Base-by-base conservation (phyloP, 768 basidiomycete species). In the Naganishia randhawae region DNA sequence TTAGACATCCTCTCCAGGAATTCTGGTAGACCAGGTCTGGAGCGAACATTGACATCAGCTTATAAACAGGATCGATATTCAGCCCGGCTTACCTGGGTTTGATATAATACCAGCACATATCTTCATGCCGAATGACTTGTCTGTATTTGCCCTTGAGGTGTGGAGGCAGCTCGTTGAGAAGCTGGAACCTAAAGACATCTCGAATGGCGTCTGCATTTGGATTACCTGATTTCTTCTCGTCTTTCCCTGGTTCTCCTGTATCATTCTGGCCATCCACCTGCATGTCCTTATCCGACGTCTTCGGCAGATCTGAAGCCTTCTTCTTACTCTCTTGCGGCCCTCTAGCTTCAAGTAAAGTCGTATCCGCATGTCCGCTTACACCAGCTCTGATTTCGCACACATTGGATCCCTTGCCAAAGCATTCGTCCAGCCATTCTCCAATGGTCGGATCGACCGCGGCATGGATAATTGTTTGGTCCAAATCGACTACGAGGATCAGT, bases 401-500 rank as follows among this genome's bases (percentile, higher is more conserved):
- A 25, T 42, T 42, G 13, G 50, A 66, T 14, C 48, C 66, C 53
- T 62, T 57, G 4, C 67, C 67, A 29, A 48, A 86, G 25, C 90
- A 90, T 72, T 92, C 91, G 2, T 84, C 78, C 74, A 96, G 90
- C 96, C 96, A 98, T 78, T 97, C 95, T 35, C 92, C 94, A 1
- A 98, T 92, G 0, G 96, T 98, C 5, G 96, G 95, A 80, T 99
- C 96, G 29, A 97, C 94, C 0, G 95, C 97, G 9, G 96, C 95
- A 76, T 99, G 96, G 3, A 99, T 91, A 77, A 98, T 93, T 14
- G 96, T 99, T 79, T 99, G 96, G 81, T 99, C 96, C 37, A 99
- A 85, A 83, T 99, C 96, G 73, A 99, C 95, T 72, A 99, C 97
- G 57, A 99, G 87, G 37, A 91, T 92, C 35, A 99, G 86, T 78